Evolutionary conservation across 768 basidiomycete genomes (phyloP).

Genomic region (Boletus insuetus): DNA sequence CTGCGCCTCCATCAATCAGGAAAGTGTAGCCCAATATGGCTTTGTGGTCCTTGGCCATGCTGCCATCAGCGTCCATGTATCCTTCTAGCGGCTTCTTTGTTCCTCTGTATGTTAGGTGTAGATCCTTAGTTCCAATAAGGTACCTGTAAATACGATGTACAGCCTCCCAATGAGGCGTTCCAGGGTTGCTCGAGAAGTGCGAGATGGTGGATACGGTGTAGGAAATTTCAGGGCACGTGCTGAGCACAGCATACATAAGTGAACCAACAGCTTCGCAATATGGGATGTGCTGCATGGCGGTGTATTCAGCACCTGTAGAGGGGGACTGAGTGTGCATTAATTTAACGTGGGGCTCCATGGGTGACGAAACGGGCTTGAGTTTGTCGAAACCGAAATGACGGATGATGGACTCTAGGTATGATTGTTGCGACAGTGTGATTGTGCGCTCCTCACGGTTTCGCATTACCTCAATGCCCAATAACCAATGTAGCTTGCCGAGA

Average conservation of each 20-base stretch:
- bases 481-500: conserved; percentile 4
- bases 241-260: too few relatives aligned
- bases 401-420: conserved; percentile 34
- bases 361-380: conserved; percentile 21
- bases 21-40: not conserved
- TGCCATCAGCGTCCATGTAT: not conserved
- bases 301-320: conserved; percentile 13
- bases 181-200: not conserved
- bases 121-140: not conserved
- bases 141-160: not conserved
- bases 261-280: too few relatives aligned
- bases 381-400: conserved; percentile 26
- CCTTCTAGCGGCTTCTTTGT: not conserved
- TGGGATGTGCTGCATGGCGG: conserved; percentile 24
- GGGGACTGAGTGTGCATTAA: conserved; percentile 24
- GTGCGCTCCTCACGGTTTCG: not conserved
- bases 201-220: not conserved
- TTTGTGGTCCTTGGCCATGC: not conserved
- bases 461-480: conserved; percentile 3
- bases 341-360: too few relatives aligned
- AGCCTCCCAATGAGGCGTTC: not conserved
- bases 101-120: not conserved
- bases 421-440: not conserved
- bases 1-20: not conserved
- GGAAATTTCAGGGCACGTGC: conserved; percentile 7